These are phyloP conservation scores for Endoconidiophora polonica DNA, from an alignment of 2,329 filamentous ascomycete species.

Conservation along the genomic window DNA sequence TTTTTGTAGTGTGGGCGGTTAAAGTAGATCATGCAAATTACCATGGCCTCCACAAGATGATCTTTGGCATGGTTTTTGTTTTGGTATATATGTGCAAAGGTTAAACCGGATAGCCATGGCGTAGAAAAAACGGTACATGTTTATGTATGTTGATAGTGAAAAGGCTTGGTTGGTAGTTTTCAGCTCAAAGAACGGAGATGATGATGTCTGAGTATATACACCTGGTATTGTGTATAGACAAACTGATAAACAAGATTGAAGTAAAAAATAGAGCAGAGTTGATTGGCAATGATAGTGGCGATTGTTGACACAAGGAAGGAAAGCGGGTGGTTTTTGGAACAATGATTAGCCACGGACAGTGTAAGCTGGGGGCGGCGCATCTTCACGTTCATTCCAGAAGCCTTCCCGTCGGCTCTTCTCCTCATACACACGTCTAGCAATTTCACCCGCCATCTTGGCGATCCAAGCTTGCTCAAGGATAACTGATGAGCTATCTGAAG, in stretches of 20 bases:
- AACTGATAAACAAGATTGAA: too few species aligned
- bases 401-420: slow-evolving; percentile 49
- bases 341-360: slow-evolving; percentile 21
- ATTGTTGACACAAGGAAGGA: neutral
- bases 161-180: too few species aligned
- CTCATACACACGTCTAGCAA: slow-evolving; percentile 72
- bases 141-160: too few species aligned
- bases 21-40: too few species aligned
- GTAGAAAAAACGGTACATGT: too few species aligned
- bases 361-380: slow-evolving; percentile 45
- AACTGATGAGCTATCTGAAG: slow-evolving; percentile 35
- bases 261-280: neutral
- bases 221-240: too few species aligned
- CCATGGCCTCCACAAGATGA: too few species aligned
- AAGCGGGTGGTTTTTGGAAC: neutral
- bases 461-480: slow-evolving; percentile 75
- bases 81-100: neutral
- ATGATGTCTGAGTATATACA: too few species aligned
- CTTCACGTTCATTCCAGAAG: slow-evolving; percentile 39
- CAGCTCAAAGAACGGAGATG: too few species aligned
- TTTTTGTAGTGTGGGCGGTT: neutral
- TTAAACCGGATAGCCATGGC: too few species aligned
- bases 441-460: slow-evolving; percentile 85
- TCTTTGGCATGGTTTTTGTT: too few species aligned
- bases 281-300: neutral